phyloP scores from a whole-genome alignment of 306 rosid species.

The Castanea sativa region DNA sequence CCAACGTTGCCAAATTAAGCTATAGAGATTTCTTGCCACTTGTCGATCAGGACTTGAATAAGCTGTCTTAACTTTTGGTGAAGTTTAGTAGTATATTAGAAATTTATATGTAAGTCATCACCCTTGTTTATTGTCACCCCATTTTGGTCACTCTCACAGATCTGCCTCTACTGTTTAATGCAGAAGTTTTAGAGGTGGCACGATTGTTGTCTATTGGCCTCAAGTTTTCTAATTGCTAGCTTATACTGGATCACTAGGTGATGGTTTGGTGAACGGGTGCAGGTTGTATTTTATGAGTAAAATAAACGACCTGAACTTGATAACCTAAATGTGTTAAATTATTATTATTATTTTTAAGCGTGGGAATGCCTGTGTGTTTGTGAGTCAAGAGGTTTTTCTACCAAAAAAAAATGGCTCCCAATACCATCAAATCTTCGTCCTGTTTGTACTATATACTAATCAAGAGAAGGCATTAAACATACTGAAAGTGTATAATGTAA shows the following conservation, averaged over 20 bases:
- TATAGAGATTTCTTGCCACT: neutral
- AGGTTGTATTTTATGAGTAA: neutral
- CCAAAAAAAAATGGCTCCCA: neutral
- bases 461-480: neutral
- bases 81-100: neutral
- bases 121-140: neutral
- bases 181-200: neutral
- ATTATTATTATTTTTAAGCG: neutral
- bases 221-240: neutral
- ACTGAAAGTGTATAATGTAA: neutral
- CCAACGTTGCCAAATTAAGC: neutral
- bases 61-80: neutral
- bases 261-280: neutral
- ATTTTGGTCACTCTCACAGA: neutral
- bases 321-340: neutral
- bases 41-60: neutral
- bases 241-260: neutral
- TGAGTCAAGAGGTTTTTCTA: neutral
- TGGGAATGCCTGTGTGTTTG: neutral
- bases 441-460: neutral
- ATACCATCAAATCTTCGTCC: neutral
- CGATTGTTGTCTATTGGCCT: neutral
- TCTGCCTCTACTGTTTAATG: neutral
- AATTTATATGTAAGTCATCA: neutral
- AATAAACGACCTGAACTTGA: neutral